A percentile compares a stretch with the other conserved stretches of the same genome.
phyloP scores from a whole-genome alignment of 306 rosid genomes.

The Quillaja saponaria region DNA sequence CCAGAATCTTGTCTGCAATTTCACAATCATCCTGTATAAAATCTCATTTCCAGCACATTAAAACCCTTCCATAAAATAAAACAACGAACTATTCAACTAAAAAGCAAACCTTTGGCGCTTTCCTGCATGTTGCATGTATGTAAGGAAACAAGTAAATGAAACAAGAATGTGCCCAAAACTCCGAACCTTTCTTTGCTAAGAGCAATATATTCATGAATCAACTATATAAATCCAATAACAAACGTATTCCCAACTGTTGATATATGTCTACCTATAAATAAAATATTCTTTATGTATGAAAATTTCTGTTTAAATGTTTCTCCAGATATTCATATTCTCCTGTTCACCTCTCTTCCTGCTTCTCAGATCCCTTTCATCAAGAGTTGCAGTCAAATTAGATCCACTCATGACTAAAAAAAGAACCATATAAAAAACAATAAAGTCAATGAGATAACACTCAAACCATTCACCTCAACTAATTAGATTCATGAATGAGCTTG shows the following conservation, averaged over 20 bases:
- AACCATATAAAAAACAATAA: slow-evolving; percentile 36
- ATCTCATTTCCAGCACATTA: neutral
- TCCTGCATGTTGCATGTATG: neutral
- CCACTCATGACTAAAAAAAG: slow-evolving; percentile 24
- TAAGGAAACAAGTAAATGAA: slow-evolving; percentile 20
- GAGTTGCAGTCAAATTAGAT: slow-evolving; percentile 25
- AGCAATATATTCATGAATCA: slow-evolving; percentile 19
- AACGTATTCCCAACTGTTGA: slow-evolving; percentile 26
- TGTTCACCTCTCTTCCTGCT: slow-evolving; percentile 5
- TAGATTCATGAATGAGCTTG: slow-evolving; percentile 59
- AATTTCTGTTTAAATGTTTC: slow-evolving; percentile 30
- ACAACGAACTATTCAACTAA: neutral
- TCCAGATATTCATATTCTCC: slow-evolving; percentile 20
- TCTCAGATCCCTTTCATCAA: slow-evolving; percentile 20
- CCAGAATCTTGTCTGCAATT: no score
- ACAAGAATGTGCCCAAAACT: slow-evolving; percentile 5
- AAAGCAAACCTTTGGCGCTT: slow-evolving; percentile 5
- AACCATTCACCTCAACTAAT: slow-evolving; percentile 31
- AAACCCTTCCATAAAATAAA: neutral
- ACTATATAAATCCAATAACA: slow-evolving; percentile 10
- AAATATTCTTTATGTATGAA: slow-evolving; percentile 21
- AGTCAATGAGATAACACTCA: slow-evolving; percentile 21
- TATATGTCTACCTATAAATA: no score
- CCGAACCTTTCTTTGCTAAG: slow-evolving; percentile 18
- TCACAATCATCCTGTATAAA: slow-evolving; percentile 3